Base-by-base conservation (phyloP, 225 moss, liverwort and hornwort species). In the Asterella californica region DNA sequence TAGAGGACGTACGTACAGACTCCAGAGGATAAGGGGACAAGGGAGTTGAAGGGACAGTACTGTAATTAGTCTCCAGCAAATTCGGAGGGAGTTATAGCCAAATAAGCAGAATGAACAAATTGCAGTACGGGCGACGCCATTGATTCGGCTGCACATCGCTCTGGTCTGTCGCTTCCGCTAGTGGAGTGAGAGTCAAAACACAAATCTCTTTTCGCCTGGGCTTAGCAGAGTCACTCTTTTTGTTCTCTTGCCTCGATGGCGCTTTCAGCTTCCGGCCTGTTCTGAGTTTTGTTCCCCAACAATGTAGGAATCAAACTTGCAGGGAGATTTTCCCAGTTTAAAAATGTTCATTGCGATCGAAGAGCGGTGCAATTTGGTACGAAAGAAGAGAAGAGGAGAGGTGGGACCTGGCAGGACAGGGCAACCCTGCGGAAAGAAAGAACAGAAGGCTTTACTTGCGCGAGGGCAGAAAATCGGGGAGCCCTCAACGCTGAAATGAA, bases 181-280 rank as follows among this genome's bases (percentile, higher is more conserved):
- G 61, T 61, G 61, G 61, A 61, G 61, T 25, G 61, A 61, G 61
- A 61, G 27, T 67, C 2, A 67, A 33, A 15, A 33, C 67, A 67
- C 67, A 67, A 33, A 67, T 29, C 34, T 36, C 67, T 67, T 67
- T 36, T 36, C 17, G 32, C 65, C 65, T 10, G 5, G 2, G 65
- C 32, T 1, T 65, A 7, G 65, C 65, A 65, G 15, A 67, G 67
- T 67, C 67, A 34, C 67, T 27, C 67, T 27, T 34, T 67, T 67
- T 67, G 67, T 67, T 67, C 67, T 67, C 2, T 15, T 67, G 67
- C 67, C 67, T 36, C 32, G 19, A 67, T 36, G 67, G 34, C 67
- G 34, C 67, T 67, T 67, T 15, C 67, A 67, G 15, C 67, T 33
- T 67, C 67, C 34, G 67, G 36, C 67, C 67, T 67, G 33, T 67